Evolutionary conservation across 345 rosid genomes (phyloP).

Genomic region (Lumnitzera littorea): DNA sequence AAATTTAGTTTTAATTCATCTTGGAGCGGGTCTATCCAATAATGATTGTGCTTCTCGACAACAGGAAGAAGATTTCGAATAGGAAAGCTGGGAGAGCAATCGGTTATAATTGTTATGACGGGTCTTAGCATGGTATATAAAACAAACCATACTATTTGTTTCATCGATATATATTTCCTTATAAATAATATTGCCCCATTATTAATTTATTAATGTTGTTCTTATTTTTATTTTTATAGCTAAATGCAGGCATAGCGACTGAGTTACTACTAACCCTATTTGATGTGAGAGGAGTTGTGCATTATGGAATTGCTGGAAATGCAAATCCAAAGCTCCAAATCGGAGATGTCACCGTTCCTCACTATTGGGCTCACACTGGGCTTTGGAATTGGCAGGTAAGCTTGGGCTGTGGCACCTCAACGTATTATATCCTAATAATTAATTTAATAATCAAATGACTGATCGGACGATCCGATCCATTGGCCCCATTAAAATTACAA

Average conservation of each 20-base stretch:
- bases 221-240: slow-evolving; percentile 14
- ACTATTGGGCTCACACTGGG: slow-evolving; percentile 61
- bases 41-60: slow-evolving; percentile 4
- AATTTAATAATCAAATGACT: too few relatives aligned
- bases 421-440: too few relatives aligned
- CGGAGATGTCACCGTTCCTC: slow-evolving; percentile 58
- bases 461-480: too few relatives aligned
- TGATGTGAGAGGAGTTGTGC: slow-evolving; percentile 55
- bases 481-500: too few relatives aligned
- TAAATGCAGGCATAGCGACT: slow-evolving; percentile 66
- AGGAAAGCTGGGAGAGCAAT: slow-evolving; percentile 32
- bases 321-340: slow-evolving; percentile 51
- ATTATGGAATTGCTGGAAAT: slow-evolving; percentile 73
- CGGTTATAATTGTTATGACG: slow-evolving; percentile 52
- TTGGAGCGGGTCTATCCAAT: too few relatives aligned
- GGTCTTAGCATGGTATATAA: slow-evolving; percentile 59
- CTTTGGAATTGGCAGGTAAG: slow-evolving; percentile 82
- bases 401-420: neutral
- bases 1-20: too few relatives aligned
- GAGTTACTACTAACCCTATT: slow-evolving; percentile 46
- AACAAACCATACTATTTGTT: neutral
- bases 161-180: neutral
- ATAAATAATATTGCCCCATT: neutral
- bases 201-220: neutral
- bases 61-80: slow-evolving; percentile 62